phyloP scores from a whole-genome alignment of 2,329 filamentous ascomycete genomes.

The Incumbomyces lentus region DNA sequence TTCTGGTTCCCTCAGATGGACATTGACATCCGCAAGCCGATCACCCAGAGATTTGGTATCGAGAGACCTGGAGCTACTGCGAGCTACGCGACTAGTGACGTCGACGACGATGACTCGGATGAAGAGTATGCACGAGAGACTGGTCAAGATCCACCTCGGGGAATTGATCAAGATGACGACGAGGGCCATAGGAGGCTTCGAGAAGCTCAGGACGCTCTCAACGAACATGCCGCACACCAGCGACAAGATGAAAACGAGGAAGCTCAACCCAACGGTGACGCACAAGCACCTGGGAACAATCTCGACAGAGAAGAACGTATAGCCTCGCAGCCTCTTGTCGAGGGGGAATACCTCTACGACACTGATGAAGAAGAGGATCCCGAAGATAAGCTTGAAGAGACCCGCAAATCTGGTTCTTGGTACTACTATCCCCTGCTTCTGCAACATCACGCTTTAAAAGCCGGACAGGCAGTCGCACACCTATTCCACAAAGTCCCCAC shows the following conservation, averaged over 20 bases:
- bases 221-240: slow-evolving; percentile 37
- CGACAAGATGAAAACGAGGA: slow-evolving; percentile 27
- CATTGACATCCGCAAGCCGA: slow-evolving; percentile 88
- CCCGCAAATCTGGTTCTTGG: slow-evolving; percentile 64
- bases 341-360: slow-evolving; percentile 67
- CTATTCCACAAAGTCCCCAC: slow-evolving; percentile 45
- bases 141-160: slow-evolving; percentile 16
- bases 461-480: slow-evolving; percentile 35
- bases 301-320: slow-evolving; percentile 80
- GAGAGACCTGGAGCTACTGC: slow-evolving; percentile 65
- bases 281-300: slow-evolving; percentile 29
- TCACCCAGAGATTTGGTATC: slow-evolving; percentile 82
- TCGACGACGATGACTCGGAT: slow-evolving; percentile 62
- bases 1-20: slow-evolving; percentile 99
- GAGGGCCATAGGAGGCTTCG: slow-evolving; percentile 36
- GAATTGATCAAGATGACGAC: slow-evolving; percentile 24
- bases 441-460: slow-evolving; percentile 40
- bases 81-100: slow-evolving; percentile 66
- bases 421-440: slow-evolving; percentile 52
- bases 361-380: slow-evolving; percentile 59
- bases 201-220: slow-evolving; percentile 40
- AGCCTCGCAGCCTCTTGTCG: slow-evolving; percentile 45
- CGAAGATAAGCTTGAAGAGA: slow-evolving; percentile 62
- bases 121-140: slow-evolving; percentile 31
- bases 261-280: slow-evolving; percentile 22